phyloP scores from a whole-genome alignment of 345 rosid species.

The Populus deltoides region DNA sequence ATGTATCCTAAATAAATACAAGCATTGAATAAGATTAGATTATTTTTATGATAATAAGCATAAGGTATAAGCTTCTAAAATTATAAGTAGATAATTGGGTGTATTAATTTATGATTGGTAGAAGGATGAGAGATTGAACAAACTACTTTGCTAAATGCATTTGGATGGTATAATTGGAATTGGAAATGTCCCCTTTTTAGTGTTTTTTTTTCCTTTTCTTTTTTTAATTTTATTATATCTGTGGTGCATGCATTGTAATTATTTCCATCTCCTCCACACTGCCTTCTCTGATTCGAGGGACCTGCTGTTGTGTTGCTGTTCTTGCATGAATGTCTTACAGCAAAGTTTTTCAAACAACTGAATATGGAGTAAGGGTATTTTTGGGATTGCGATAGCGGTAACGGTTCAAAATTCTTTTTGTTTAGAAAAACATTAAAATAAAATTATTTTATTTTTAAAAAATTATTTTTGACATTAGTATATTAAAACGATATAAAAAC shows the following conservation, averaged over 20 bases:
- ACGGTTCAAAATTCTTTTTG: too few relatives aligned
- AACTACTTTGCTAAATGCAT: neutral
- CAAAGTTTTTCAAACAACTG: too few relatives aligned
- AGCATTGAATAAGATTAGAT: neutral
- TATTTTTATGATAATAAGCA: constrained; percentile 2
- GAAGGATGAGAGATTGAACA: neutral
- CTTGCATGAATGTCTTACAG: neutral
- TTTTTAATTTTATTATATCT: too few relatives aligned
- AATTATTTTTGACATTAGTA: too few relatives aligned
- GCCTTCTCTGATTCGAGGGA: neutral
- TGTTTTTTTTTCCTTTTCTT: too few relatives aligned
- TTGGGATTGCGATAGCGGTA: too few relatives aligned
- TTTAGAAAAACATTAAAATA: too few relatives aligned
- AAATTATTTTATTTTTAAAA: too few relatives aligned
- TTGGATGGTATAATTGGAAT: neutral
- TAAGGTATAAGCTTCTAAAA: neutral
- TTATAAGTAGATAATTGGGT: neutral
- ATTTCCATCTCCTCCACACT: neutral
- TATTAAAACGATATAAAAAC: too few relatives aligned
- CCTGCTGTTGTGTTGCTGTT: neutral
- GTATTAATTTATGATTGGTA: neutral
- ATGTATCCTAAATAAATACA: constrained; percentile 7
- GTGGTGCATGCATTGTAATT: neutral
- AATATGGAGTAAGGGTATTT: too few relatives aligned
- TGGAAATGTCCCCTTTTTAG: neutral